These are phyloP conservation scores for Selaginella moellendorffii DNA, from an alignment of 75 land plant species.

Conservation along the genomic window DNA sequence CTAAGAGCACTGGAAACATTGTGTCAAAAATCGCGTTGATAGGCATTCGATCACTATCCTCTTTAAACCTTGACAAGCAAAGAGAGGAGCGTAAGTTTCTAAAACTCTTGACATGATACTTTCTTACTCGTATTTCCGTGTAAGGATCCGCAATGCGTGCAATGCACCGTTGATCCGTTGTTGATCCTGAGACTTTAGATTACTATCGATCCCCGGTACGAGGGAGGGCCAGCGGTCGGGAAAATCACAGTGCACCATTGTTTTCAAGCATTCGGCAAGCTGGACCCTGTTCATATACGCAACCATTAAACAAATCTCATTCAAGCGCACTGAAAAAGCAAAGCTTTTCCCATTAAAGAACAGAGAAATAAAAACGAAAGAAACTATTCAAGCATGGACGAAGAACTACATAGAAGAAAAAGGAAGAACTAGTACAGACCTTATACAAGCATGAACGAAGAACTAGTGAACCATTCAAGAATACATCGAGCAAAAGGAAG, in stretches of 20 bases:
- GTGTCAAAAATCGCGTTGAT: conserved; percentile 67
- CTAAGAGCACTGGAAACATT: conserved; percentile 68
- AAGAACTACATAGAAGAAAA: too few relatives aligned
- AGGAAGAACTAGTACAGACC: too few relatives aligned
- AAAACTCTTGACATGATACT: neutral
- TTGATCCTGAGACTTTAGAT: conserved; percentile 56
- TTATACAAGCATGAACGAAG: too few relatives aligned
- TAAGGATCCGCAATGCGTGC: conserved; percentile 74
- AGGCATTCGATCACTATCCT: conserved; percentile 82
- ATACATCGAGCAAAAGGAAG: too few relatives aligned
- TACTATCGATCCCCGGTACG: conserved; percentile 57
- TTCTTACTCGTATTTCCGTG: conserved; percentile 95
- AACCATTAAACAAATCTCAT: too few relatives aligned
- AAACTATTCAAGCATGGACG: too few relatives aligned
- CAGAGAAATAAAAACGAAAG: too few relatives aligned
- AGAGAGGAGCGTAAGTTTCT: neutral
- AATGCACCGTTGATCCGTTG: conserved; percentile 75
- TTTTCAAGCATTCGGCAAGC: conserved; percentile 89
- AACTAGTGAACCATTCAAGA: too few relatives aligned
- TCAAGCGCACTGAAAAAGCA: too few relatives aligned
- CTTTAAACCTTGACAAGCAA: conserved; percentile 56
- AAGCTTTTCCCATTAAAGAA: too few relatives aligned
- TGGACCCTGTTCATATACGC: conserved; percentile 43
- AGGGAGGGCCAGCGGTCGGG: conserved; percentile 92
- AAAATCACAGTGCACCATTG: conserved; percentile 80